A percentile compares a stretch with the other conserved stretches of the same genome.
phyloP scores from a whole-genome alignment of 805 yeast genomes.

The Ogataea naganishii region DNA sequence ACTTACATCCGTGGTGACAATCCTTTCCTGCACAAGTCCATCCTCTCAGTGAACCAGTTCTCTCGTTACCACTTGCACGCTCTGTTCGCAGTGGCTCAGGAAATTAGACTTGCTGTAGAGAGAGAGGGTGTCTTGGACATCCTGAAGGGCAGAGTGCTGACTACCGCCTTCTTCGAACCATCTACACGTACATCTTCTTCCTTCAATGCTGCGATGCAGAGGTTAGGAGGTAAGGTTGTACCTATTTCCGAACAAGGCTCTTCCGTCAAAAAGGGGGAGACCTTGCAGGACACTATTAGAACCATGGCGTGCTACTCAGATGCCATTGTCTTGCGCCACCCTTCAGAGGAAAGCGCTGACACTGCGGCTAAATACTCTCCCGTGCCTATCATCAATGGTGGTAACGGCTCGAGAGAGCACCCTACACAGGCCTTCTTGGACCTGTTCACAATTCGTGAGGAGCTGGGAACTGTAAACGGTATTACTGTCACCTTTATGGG shows the following conservation, averaged over 20 bases:
- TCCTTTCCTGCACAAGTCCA: slow-evolving; percentile 83
- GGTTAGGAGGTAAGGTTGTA: slow-evolving; percentile 96
- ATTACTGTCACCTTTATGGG: slow-evolving; percentile 98
- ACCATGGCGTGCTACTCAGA: slow-evolving; percentile 93
- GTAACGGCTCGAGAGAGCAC: slow-evolving; percentile 96
- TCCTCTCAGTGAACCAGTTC: slow-evolving; percentile 82
- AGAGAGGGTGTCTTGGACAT: slow-evolving; percentile 91
- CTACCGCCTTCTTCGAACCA: slow-evolving; percentile 97
- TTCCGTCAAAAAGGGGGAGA: slow-evolving; percentile 97
- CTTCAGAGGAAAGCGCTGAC: slow-evolving; percentile 83
- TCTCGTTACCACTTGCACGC: slow-evolving; percentile 85
- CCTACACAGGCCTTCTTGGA: slow-evolving; percentile 98
- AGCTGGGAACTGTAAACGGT: slow-evolving; percentile 96
- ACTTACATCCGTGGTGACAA: slow-evolving; percentile 74
- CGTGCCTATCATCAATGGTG: slow-evolving; percentile 95
- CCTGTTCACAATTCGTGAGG: slow-evolving; percentile 96
- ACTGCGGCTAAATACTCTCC: slow-evolving; percentile 95
- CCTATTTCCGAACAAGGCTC: slow-evolving; percentile 78
- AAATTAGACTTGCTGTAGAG: slow-evolving; percentile 93
- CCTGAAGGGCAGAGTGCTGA: slow-evolving; percentile 81
- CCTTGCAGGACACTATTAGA: slow-evolving; percentile 93
- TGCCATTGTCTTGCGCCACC: slow-evolving; percentile 96
- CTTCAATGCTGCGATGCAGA: slow-evolving; percentile 99
- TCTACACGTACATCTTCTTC: slow-evolving; percentile 95
- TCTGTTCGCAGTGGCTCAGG: slow-evolving; percentile 94